These are phyloP conservation scores for Lyophyllum semitale DNA, from an alignment of 768 basidiomycete species.

Conservation along the genomic window DNA sequence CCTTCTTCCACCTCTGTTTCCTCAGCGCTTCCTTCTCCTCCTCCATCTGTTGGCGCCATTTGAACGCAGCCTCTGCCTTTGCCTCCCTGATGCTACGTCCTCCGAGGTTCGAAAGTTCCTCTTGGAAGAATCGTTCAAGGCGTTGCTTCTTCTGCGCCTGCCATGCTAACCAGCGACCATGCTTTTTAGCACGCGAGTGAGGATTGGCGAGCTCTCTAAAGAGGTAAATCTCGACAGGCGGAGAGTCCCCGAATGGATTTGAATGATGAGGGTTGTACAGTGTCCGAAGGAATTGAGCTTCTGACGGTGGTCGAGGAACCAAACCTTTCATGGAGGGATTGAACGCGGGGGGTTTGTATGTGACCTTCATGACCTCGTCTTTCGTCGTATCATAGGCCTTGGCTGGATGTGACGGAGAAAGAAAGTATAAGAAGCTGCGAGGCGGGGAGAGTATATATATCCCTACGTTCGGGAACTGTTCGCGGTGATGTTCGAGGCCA, in stretches of 20 bases:
- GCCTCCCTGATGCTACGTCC: conserved; percentile 66
- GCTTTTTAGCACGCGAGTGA: conserved; percentile 81
- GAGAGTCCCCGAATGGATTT: conserved; percentile 46
- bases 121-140: conserved; percentile 52
- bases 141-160: conserved; percentile 48
- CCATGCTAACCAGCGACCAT: conserved; percentile 69
- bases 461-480: conserved; percentile 46
- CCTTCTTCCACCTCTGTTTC: conserved; percentile 58
- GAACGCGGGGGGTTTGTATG: conserved; percentile 67
- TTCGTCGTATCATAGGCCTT: conserved; percentile 64
- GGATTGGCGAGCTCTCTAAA: conserved; percentile 77
- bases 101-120: conserved; percentile 55
- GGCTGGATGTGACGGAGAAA: conserved; percentile 34
- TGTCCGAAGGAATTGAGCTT: conserved; percentile 57
- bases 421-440: neutral
- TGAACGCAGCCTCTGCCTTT: conserved; percentile 73
- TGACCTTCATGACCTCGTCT: conserved; percentile 65
- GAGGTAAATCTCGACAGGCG: conserved; percentile 69
- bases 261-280: conserved; percentile 57
- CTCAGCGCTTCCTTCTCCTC: conserved; percentile 59
- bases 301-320: conserved; percentile 44
- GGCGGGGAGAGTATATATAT: neutral
- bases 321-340: conserved; percentile 35
- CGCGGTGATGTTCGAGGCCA: conserved; percentile 64
- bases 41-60: conserved; percentile 63